Evolutionary conservation across 495 filamentous ascomycete genomes (phyloP).

Genomic region (Aspergillus mulundensis): DNA sequence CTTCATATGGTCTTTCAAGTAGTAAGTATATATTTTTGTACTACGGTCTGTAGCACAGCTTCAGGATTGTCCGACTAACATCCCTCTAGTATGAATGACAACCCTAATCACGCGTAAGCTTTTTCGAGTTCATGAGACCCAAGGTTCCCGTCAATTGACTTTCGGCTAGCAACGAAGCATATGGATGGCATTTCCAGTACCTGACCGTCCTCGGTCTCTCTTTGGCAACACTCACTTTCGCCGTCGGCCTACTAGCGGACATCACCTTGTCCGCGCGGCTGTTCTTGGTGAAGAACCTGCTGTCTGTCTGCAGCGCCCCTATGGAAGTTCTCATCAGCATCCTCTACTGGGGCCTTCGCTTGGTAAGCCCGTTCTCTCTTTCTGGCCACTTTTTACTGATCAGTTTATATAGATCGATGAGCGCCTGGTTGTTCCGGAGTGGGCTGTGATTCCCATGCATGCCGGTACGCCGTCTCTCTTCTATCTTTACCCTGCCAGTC

Average conservation of each 20-base stretch:
- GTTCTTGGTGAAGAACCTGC: slow-evolving; percentile 69
- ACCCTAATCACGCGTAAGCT: slow-evolving; percentile 44
- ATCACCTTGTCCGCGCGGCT: slow-evolving; percentile 58
- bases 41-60: not conserved
- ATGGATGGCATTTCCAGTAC: slow-evolving; percentile 82
- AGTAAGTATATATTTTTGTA: slow-evolving; percentile 30
- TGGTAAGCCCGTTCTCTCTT: slow-evolving; percentile 21
- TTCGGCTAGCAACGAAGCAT: slow-evolving; percentile 56
- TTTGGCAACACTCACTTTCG: slow-evolving; percentile 65
- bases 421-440: slow-evolving; percentile 52
- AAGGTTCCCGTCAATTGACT: slow-evolving; percentile 6
- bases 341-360: slow-evolving; percentile 76
- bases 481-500: not conserved
- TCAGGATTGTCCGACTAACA: not conserved
- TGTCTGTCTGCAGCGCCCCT: slow-evolving; percentile 70
- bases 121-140: not conserved
- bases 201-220: slow-evolving; percentile 78
- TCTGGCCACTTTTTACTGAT: slow-evolving; percentile 7
- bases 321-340: slow-evolving; percentile 77
- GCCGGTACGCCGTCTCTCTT: slow-evolving; percentile 31
- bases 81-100: slow-evolving; percentile 38
- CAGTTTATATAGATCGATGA: slow-evolving; percentile 56
- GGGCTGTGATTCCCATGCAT: slow-evolving; percentile 38
- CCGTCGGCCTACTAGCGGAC: slow-evolving; percentile 69
- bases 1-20: slow-evolving; percentile 67